Evolutionary conservation across 1,284 basidiomycete species (phyloP).

Genomic region (Paramarasmius palmivorus): DNA sequence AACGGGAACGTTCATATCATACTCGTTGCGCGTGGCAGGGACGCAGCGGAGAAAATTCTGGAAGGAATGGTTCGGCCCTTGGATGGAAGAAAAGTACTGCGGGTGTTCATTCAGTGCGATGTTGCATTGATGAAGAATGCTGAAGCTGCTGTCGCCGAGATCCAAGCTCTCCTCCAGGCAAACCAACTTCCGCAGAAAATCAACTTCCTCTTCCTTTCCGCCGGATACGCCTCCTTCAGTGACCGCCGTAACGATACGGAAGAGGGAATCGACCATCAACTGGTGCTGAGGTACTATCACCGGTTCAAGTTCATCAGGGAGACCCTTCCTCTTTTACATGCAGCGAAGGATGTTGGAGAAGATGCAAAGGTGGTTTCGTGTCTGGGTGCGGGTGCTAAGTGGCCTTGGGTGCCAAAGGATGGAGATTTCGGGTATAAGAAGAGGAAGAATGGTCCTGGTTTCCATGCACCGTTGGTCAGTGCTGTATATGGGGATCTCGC

Average conservation of each 20-base stretch:
- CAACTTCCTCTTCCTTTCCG: conserved; percentile 28
- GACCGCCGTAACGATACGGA: conserved; percentile 19
- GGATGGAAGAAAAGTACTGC: not conserved
- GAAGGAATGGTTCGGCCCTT: not conserved
- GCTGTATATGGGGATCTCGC: not conserved
- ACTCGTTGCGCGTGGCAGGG: conserved; percentile 3
- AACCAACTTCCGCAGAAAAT: conserved; percentile 11
- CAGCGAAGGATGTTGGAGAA: conserved; percentile 1
- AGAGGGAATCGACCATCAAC: conserved; percentile 27
- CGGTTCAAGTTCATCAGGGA: conserved; percentile 24
- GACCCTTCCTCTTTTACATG: conserved; percentile 23
- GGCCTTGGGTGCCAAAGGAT: not conserved
- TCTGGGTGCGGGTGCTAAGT: not conserved
- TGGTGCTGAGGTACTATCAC: conserved; percentile 18
- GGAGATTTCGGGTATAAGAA: not conserved
- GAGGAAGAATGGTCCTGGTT: not conserved
- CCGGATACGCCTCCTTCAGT: conserved; percentile 18
- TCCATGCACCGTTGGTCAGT: not conserved
- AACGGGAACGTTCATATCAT: conserved; percentile 7
- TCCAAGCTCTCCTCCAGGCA: not conserved
- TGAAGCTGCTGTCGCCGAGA: conserved; percentile 14
- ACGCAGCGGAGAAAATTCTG: not conserved
- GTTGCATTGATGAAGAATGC: conserved; percentile 25
- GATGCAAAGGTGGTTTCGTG: conserved; percentile 2
- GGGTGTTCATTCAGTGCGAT: conserved; percentile 27